These are phyloP conservation scores for Emydomyces testavorans DNA, from an alignment of 2,329 filamentous ascomycete genomes.

Conservation along the genomic window DNA sequence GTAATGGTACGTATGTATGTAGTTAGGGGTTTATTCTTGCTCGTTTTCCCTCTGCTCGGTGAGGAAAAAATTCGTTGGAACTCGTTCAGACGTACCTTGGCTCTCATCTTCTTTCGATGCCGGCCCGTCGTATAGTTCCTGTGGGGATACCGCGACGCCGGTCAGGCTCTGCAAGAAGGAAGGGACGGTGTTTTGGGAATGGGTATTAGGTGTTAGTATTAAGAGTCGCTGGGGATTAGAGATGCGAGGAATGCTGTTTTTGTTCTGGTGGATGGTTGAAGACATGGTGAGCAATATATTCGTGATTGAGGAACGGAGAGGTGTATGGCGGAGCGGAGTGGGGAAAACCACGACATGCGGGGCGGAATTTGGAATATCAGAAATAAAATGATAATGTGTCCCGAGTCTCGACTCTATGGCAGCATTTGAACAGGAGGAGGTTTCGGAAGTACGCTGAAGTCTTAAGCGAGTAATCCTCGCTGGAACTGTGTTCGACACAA, in stretches of 20 bases:
- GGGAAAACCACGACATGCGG: background rate
- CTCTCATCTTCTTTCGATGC: background rate
- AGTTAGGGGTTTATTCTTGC: too few species aligned
- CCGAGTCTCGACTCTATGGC: too few species aligned
- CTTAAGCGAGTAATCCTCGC: too few species aligned
- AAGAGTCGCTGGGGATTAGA: slow-evolving; percentile 33
- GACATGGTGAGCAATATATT: background rate
- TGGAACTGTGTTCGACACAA: too few species aligned
- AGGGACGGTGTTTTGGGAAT: slow-evolving; percentile 29
- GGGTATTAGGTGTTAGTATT: slow-evolving; percentile 30
- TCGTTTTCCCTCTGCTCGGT: too few species aligned
- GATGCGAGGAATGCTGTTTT: slow-evolving; percentile 21
- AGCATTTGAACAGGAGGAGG: too few species aligned
- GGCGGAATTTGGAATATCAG: background rate
- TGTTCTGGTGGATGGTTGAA: slow-evolving; percentile 11
- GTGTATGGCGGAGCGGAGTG: slow-evolving; percentile 2
- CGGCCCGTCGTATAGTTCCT: slow-evolving; percentile 15
- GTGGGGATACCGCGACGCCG: slow-evolving; percentile 22
- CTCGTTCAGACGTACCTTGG: slow-evolving; percentile 7
- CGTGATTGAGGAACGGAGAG: background rate
- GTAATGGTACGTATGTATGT: too few species aligned
- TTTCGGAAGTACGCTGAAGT: too few species aligned
- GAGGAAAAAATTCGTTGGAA: too few species aligned
- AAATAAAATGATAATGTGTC: too few species aligned
- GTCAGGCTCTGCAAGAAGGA: slow-evolving; percentile 30